Percentiles rank a stretch among this genome's conserved stretches.
Conservation (phyloP, 257 asterid genomes). For the Plantago major region DNA sequence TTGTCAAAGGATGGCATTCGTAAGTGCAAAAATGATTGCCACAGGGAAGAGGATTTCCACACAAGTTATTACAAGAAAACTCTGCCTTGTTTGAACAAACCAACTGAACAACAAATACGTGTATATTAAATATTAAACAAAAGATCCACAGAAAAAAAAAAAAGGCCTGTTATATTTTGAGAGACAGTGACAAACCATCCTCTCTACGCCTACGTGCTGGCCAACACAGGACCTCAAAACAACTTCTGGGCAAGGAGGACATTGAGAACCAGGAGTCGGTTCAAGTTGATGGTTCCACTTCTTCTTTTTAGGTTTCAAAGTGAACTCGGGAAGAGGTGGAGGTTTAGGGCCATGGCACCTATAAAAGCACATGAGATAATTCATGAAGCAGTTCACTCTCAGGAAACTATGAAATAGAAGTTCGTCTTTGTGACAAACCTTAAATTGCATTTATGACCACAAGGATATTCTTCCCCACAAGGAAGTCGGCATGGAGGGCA, state of each 20-base stretch:
- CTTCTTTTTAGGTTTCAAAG: constrained; percentile 86
- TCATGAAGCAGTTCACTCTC: constrained; percentile 14
- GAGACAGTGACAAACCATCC: constrained; percentile 46
- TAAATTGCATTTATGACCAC: constrained; percentile 80
- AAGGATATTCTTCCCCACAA: constrained; percentile 71
- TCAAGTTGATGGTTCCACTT: constrained; percentile 45
- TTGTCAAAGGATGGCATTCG: constrained; percentile 62
- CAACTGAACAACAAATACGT: constrained; percentile 43
- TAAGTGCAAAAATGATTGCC: constrained; percentile 90
- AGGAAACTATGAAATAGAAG: constrained; percentile 14
- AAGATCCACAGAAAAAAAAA: constrained; percentile 4
- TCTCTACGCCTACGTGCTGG: constrained; percentile 79
- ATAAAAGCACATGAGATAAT: constrained; percentile 17
- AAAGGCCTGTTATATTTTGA: background rate
- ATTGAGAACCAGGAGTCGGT: constrained; percentile 59
- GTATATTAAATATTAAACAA: background rate
- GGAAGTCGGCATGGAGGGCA: constrained; percentile 72
- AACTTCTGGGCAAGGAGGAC: constrained; percentile 90
- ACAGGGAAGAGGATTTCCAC: constrained; percentile 87
- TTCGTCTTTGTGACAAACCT: constrained; percentile 41
- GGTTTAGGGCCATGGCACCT: constrained; percentile 97
- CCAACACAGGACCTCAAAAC: constrained; percentile 85
- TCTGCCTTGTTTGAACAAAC: constrained; percentile 69
- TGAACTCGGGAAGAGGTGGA: constrained; percentile 73
- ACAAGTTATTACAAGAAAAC: constrained; percentile 78